Percentiles rank a stretch among this genome's conserved stretches.
These are phyloP conservation scores for Pseudonitzschia multiseries DNA, from an alignment of 108 stramenopile genomes.

Conservation along the genomic window DNA sequence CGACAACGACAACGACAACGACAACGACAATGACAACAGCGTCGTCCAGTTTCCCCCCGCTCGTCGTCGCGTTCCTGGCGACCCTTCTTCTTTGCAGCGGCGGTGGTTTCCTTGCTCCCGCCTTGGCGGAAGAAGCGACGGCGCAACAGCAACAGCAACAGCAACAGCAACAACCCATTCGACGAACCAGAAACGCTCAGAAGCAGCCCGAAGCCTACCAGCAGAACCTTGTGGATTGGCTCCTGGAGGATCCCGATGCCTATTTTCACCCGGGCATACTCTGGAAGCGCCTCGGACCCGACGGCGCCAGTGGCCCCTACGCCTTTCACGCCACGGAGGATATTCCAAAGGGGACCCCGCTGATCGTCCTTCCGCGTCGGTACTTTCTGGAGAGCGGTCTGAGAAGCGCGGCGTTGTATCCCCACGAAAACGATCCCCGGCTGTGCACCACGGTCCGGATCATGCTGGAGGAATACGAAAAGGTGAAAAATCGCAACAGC, in stretches of 20 bases:
- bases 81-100: no score
- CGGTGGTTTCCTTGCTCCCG: no score
- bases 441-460: conserved; percentile 31
- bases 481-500: conserved; percentile 45
- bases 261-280: conserved; percentile 3
- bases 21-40: no score
- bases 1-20: no score
- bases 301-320: conserved; percentile 13
- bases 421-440: neutral
- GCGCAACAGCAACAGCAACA: no score
- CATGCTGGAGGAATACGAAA: conserved; percentile 33
- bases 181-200: neutral
- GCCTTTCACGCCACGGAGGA: conserved; percentile 37
- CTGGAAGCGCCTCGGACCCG: neutral
- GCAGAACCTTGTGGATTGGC: conserved; percentile 3
- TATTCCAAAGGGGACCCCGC: conserved; percentile 22
- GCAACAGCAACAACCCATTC: no score
- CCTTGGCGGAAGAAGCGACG: no score
- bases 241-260: neutral
- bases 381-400: neutral
- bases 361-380: conserved; percentile 37
- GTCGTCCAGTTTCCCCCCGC: no score
- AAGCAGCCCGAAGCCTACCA: conserved; percentile 12
- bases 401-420: no score
- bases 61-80: no score